Evolutionary conservation across 148 eudicot species (phyloP), one percentile per base, ranked within the genome.

Genomic region (Vaccinium macrocarpon): DNA sequence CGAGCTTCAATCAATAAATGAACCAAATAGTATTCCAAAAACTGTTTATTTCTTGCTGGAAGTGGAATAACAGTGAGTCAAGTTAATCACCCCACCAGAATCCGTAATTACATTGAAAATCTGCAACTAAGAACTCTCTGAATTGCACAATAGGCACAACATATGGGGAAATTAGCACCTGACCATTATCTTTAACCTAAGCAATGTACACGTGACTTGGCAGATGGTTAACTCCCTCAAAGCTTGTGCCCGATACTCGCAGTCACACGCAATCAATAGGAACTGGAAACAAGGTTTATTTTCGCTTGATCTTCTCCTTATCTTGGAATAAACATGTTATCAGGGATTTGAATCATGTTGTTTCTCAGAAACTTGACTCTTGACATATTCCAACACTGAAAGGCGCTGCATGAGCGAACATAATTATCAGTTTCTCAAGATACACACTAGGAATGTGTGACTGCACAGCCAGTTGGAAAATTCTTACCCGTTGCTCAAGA

Each of bases 401-500:
- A 85, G 85, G 12, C 97, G 95, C 99, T 95, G 98, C 88, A 93
- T 52, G 29, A 55, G 52, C 32, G 79, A 82, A 81, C 55, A 35
- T 27, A 64, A 7, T 10, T 61, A 15, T 80, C 6, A 56, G 27
- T 52, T 72, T 82, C 32, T 50, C 52, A 51, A 82, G 49, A 42
- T 18, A 8, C 8, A 25, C 46, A 21, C 15, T n/a, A 82, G 21
- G 5, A 2, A 8, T 13, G 21, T 7, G 18, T 14, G 29, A 83
- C 32, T 50, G 13, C 15, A n/a, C 52, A 25, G 25, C 27, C 10
- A 49, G 29, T 35, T 50, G 59, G 42, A 73, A 38, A 62, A 25
- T n/a, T 42, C 88, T 85, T 93, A 97, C 99, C 95, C 95, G 90
- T 88, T 92, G 95, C 88, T 89, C 96, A 48, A 97, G 95, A 53